Evolutionary conservation across 2,329 filamentous ascomycete species (phyloP).

Genomic region (Scopulariopsis brevicaulis): DNA sequence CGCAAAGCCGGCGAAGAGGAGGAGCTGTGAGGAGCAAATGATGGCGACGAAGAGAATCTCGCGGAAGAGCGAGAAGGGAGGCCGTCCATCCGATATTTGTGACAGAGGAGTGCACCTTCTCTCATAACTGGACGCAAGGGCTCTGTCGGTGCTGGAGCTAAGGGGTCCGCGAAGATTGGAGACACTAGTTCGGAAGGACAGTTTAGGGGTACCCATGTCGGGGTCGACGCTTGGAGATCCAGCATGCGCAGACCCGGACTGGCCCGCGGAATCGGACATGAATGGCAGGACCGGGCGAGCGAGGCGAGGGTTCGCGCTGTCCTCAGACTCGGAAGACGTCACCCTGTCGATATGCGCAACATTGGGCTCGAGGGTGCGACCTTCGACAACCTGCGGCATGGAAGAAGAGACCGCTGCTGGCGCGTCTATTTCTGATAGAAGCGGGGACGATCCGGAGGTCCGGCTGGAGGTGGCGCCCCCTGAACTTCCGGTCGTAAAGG

Average conservation of each 20-base stretch:
- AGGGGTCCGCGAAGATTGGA: background rate
- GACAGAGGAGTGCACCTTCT: background rate
- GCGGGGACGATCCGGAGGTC: background rate
- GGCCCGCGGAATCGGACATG: background rate
- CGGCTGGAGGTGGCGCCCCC: background rate
- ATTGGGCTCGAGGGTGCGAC: background rate
- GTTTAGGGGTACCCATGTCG: background rate
- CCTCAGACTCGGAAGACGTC: background rate
- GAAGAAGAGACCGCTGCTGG: background rate
- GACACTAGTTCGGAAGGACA: background rate
- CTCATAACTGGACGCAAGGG: background rate
- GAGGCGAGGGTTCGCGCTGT: background rate
- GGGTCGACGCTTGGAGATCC: constrained; percentile 1
- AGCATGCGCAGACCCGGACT: background rate
- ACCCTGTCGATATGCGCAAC: background rate
- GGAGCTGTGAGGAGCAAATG: constrained; percentile 6
- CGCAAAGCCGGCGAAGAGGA: constrained; percentile 6
- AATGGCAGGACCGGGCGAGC: background rate
- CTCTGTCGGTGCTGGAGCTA: background rate
- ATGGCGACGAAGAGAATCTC: constrained; percentile 8
- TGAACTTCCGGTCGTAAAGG: background rate
- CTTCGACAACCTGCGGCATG: background rate
- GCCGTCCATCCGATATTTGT: background rate
- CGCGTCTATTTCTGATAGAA: background rate
- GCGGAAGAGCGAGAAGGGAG: constrained; percentile 6